Evolutionary conservation across 495 filamentous ascomycete species (phyloP).

Genomic region (Penicillium goetzii): DNA sequence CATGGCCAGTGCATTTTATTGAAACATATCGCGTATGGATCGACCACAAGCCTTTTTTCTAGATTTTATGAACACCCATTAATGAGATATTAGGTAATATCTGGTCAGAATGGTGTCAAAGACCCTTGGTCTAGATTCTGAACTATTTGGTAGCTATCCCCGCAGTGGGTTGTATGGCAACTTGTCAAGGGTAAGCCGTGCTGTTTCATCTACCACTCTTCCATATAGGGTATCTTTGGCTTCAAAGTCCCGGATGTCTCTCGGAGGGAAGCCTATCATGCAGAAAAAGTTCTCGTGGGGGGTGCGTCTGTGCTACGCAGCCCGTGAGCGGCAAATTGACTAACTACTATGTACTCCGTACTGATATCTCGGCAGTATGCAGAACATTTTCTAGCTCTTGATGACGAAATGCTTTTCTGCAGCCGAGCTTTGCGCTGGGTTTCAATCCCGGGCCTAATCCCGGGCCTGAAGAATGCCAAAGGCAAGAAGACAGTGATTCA

Average conservation of each 20-base stretch:
- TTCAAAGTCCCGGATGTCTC: neutral
- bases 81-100: neutral
- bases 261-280: neutral
- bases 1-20: conserved; percentile 21
- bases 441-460: neutral
- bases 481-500: neutral
- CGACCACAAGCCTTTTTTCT: neutral
- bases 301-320: neutral
- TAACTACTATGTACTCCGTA: neutral
- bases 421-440: neutral
- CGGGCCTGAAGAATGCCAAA: neutral
- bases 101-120: neutral
- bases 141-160: neutral
- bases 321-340: neutral
- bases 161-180: neutral
- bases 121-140: neutral
- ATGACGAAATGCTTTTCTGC: neutral
- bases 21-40: conserved; percentile 10
- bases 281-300: neutral
- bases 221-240: neutral
- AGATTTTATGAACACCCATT: conserved; percentile 1
- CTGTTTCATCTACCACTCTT: neutral
- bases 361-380: neutral
- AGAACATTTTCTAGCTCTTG: neutral
- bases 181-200: neutral